Conservation (phyloP, 306 rosid genomes). For the Morella rubra region DNA sequence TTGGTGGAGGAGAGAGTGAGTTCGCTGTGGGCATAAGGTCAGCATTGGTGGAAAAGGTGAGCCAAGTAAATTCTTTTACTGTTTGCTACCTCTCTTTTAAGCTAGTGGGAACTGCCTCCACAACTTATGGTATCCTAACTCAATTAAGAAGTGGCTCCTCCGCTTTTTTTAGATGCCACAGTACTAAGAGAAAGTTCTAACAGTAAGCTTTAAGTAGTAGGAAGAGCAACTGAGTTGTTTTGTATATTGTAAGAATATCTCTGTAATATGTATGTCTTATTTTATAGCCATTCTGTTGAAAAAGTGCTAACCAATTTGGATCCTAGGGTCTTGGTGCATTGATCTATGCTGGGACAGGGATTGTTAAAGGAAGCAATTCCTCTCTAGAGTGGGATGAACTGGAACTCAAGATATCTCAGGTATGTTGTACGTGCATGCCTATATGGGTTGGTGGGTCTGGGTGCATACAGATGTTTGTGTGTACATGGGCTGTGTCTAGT, state of each 20-base stretch:
- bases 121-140: conserved; percentile 13
- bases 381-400: conserved; percentile 90
- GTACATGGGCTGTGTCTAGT: neutral
- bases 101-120: conserved; percentile 1
- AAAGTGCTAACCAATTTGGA: conserved; percentile 19
- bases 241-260: neutral
- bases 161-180: conserved; percentile 2
- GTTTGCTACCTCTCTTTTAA: conserved; percentile 12
- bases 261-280: neutral
- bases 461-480: neutral
- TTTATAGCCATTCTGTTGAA: neutral
- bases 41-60: conserved; percentile 85
- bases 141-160: conserved; percentile 14
- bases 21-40: conserved; percentile 98
- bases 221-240: conserved; percentile 2
- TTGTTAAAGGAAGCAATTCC: conserved; percentile 88
- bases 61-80: conserved; percentile 4
- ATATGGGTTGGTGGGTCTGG: neutral
- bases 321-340: conserved; percentile 72
- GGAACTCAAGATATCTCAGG: conserved; percentile 94
- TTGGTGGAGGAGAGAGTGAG: conserved; percentile 97
- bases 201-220: conserved; percentile 4
- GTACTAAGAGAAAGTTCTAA: neutral
- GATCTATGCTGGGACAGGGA: conserved; percentile 94
- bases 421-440: conserved; percentile 23